Evolutionary conservation across 2,329 filamentous ascomycete species (phyloP).

Genomic region (Tolypocladium tundrense): DNA sequence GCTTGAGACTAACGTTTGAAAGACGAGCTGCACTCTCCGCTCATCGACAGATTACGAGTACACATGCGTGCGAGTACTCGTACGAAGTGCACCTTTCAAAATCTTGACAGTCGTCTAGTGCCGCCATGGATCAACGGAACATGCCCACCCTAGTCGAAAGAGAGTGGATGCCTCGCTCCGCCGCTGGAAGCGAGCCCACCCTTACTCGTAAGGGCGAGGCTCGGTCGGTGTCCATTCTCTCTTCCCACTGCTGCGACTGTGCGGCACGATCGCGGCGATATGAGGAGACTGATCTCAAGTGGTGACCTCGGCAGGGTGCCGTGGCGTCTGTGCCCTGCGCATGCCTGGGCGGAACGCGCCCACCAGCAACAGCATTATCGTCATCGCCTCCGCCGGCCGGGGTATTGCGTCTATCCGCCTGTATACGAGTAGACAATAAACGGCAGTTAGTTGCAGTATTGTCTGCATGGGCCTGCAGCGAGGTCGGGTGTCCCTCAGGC

Average conservation of each 20-base stretch:
- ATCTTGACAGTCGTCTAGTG: no score
- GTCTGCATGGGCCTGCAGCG: background rate
- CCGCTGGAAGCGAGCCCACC: no score
- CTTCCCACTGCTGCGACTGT: background rate
- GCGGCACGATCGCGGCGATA: background rate
- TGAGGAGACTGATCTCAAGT: background rate
- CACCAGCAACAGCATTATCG: no score
- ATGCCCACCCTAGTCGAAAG: background rate
- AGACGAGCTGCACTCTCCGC: background rate
- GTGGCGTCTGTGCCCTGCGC: background rate
- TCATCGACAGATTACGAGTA: background rate
- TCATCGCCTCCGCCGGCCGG: no score
- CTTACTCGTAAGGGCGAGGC: no score
- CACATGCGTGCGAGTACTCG: background rate
- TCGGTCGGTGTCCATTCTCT: background rate
- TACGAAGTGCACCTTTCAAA: background rate
- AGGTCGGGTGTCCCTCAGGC: background rate
- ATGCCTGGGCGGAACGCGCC: no score
- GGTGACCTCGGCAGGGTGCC: background rate
- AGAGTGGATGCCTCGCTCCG: background rate
- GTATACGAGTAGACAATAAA: background rate
- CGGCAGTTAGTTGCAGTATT: background rate
- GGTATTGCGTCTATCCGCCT: no score
- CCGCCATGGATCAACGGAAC: background rate
- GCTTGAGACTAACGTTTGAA: background rate